Evolutionary conservation across 768 basidiomycete genomes (phyloP).

Genomic region (Tylopilus cervinicoccineus): DNA sequence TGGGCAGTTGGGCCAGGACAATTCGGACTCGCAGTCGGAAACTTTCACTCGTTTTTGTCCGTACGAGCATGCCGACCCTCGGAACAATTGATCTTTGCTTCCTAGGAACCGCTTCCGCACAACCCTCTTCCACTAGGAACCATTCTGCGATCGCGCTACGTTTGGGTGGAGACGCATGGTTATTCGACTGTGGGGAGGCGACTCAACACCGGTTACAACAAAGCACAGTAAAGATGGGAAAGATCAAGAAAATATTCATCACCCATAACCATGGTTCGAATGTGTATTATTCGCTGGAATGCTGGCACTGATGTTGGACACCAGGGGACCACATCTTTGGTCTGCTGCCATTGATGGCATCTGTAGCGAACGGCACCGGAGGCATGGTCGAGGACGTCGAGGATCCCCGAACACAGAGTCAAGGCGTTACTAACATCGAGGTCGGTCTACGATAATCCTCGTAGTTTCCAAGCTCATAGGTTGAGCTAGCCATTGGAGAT

Average conservation of each 20-base stretch:
- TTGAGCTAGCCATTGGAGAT: conserved; percentile 63
- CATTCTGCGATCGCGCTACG: conserved; percentile 72
- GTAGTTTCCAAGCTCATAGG: conserved; percentile 8
- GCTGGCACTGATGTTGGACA: background rate
- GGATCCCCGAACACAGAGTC: conserved; percentile 48
- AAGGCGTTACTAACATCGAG: conserved; percentile 3
- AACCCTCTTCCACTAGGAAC: conserved; percentile 74
- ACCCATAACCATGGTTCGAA: conserved; percentile 80
- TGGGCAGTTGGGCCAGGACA: no score
- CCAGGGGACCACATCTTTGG: conserved; percentile 86
- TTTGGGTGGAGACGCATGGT: conserved; percentile 68
- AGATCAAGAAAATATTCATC: conserved; percentile 78
- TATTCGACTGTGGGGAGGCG: conserved; percentile 84
- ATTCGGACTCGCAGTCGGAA: no score
- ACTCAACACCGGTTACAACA: conserved; percentile 77
- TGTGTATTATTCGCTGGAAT: background rate
- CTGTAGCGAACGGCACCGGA: conserved; percentile 70
- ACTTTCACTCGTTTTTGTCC: background rate
- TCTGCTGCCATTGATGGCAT: conserved; percentile 62
- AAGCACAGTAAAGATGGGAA: conserved; percentile 73
- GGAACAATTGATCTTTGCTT: conserved; percentile 59
- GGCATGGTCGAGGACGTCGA: conserved; percentile 54
- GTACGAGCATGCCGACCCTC: conserved; percentile 16
- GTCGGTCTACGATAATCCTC: conserved; percentile 11
- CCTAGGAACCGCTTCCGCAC: conserved; percentile 78